Conservation (phyloP, 108 stramenopile species). For the Conticribra guillardii region DNA sequence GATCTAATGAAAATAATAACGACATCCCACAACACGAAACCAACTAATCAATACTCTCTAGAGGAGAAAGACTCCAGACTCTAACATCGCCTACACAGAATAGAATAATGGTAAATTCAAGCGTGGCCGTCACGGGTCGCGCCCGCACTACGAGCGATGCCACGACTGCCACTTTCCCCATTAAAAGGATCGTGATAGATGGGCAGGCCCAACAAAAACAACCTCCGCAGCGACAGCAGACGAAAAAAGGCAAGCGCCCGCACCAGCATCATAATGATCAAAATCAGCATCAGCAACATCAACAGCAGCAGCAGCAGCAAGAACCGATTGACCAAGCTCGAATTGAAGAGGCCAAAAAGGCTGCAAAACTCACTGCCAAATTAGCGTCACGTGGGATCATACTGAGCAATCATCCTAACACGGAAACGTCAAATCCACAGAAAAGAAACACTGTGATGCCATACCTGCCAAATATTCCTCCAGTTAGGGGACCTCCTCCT, state of each 20-base stretch:
- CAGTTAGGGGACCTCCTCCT: background rate
- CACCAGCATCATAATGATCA: background rate
- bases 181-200: slow-evolving; percentile 7
- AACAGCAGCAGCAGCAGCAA: slow-evolving; percentile 1
- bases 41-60: too few relatives aligned
- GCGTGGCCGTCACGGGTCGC: background rate
- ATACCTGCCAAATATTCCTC: background rate
- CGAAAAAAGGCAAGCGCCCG: too few relatives aligned
- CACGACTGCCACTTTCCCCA: slow-evolving; percentile 8
- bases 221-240: too few relatives aligned
- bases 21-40: too few relatives aligned
- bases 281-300: background rate
- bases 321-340: background rate
- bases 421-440: background rate
- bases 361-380: slow-evolving; percentile 9
- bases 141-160: background rate
- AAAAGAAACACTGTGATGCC: too few relatives aligned
- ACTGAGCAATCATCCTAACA: background rate
- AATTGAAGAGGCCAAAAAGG: slow-evolving; percentile 17
- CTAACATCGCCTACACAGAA: too few relatives aligned
- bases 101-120: background rate
- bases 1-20: too few relatives aligned
- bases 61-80: too few relatives aligned
- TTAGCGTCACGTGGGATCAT: slow-evolving; percentile 13
- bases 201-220: background rate